Evolutionary conservation across 768 basidiomycete species (phyloP).

Genomic region (Clitopilus passeckerianus): DNA sequence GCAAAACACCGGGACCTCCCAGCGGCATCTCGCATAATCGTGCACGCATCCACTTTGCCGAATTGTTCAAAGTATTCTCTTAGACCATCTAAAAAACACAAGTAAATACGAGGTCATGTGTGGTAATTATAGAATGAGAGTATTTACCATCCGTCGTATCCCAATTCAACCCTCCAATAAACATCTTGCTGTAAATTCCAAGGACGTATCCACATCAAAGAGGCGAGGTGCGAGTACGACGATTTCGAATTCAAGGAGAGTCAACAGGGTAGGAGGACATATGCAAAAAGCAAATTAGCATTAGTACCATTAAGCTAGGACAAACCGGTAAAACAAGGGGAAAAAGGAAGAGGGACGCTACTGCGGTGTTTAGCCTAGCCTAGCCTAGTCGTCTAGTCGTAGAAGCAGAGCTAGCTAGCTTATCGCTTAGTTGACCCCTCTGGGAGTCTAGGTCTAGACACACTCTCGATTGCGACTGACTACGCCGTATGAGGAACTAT

Average conservation of each 20-base stretch:
- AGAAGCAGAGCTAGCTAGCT: slow-evolving; percentile 68
- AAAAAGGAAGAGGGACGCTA: slow-evolving; percentile 62
- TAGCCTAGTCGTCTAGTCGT: slow-evolving; percentile 69
- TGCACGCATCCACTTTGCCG: slow-evolving; percentile 95
- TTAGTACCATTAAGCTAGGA: slow-evolving; percentile 80
- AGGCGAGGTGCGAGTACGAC: slow-evolving; percentile 7
- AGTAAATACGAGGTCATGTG: slow-evolving; percentile 31
- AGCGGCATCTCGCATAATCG: slow-evolving; percentile 96
- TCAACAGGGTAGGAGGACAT: slow-evolving; percentile 22
- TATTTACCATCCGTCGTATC: slow-evolving; percentile 97
- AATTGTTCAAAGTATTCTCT: slow-evolving; percentile 92
- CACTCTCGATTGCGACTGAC: slow-evolving; percentile 39
- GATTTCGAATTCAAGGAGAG: slow-evolving; percentile 10
- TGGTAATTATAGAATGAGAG: slow-evolving; percentile 23
- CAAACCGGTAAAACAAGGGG: slow-evolving; percentile 55
- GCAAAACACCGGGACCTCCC: slow-evolving; percentile 97
- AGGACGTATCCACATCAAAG: slow-evolving; percentile 3
- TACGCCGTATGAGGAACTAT: slow-evolving; percentile 35
- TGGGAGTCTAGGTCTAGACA: not conserved
- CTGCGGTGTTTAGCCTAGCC: slow-evolving; percentile 64
- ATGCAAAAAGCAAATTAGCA: slow-evolving; percentile 57
- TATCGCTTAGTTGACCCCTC: slow-evolving; percentile 28
- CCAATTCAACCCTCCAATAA: slow-evolving; percentile 99
- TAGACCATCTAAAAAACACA: slow-evolving; percentile 53
- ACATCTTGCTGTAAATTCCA: slow-evolving; percentile 82